These are phyloP conservation scores for Trebouxia gelatinosa DNA, from an alignment of 163 green algal genomes.

Conservation along the genomic window DNA sequence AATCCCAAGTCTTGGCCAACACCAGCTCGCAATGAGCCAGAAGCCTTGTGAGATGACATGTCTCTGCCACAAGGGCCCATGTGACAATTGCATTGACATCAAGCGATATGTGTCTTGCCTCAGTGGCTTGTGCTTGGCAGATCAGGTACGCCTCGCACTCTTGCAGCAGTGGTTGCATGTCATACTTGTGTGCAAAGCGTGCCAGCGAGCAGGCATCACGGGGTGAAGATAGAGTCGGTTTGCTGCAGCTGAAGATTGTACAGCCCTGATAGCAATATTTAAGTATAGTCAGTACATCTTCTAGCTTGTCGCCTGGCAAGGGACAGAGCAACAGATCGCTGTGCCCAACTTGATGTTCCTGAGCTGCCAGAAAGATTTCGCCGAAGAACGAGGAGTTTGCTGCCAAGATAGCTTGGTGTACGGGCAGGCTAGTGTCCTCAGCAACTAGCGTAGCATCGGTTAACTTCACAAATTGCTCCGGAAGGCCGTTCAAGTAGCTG, in stretches of 20 bases:
- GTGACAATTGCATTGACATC: neutral
- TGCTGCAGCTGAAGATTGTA: neutral
- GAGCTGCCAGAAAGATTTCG: neutral
- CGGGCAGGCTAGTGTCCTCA: neutral
- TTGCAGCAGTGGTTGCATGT: neutral
- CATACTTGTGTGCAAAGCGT: conserved; percentile 16
- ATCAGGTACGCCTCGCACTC: neutral
- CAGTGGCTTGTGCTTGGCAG: neutral
- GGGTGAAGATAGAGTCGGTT: neutral
- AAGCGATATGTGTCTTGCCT: neutral
- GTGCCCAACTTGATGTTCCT: neutral
- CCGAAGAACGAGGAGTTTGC: conserved; percentile 7
- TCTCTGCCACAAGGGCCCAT: neutral
- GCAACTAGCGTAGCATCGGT: neutral
- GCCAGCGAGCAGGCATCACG: neutral
- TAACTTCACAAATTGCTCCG: neutral
- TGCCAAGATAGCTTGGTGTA: neutral
- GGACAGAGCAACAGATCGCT: neutral
- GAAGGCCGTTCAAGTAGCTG: neutral
- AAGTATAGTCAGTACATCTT: neutral
- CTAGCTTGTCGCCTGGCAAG: neutral
- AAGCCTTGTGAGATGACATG: neutral
- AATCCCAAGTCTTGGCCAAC: neutral
- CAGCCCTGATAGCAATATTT: conserved; percentile 6
- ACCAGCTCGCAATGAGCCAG: conserved; percentile 4